Percentiles rank a stretch among this genome's conserved stretches.
These are phyloP conservation scores for Macrophomina tecta DNA, from an alignment of 2,329 filamentous ascomycete species.

Conservation along the genomic window DNA sequence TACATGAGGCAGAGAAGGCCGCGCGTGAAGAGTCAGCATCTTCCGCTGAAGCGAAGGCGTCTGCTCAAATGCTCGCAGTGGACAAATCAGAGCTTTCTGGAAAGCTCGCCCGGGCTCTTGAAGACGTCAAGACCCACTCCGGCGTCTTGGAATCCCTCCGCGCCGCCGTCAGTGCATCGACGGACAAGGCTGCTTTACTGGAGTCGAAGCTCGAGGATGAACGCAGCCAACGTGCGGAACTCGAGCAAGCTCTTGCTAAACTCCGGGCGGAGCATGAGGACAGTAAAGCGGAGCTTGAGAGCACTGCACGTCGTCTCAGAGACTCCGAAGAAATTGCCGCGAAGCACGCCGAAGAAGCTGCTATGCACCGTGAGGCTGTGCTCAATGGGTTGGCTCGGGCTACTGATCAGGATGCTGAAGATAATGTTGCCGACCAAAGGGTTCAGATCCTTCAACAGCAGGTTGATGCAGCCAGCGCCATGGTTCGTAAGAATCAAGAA, in stretches of 20 bases:
- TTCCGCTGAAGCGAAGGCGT: slow-evolving; percentile 76
- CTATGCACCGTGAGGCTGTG: slow-evolving; percentile 82
- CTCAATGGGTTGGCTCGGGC: slow-evolving; percentile 78
- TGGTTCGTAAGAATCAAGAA: slow-evolving; percentile 87
- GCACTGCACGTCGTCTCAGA: slow-evolving; percentile 72
- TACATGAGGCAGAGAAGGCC: slow-evolving; percentile 79
- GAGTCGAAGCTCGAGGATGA: slow-evolving; percentile 87
- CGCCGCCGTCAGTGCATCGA: slow-evolving; percentile 78
- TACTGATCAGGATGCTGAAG: slow-evolving; percentile 42
- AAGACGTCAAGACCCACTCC: slow-evolving; percentile 72
- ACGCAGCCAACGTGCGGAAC: slow-evolving; percentile 72
- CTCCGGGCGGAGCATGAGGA: slow-evolving; percentile 85
- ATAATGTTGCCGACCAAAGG: slow-evolving; percentile 66
- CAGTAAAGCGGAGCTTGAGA: slow-evolving; percentile 76
- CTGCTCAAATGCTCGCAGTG: slow-evolving; percentile 76
- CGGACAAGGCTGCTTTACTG: slow-evolving; percentile 75
- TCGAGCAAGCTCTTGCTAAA: slow-evolving; percentile 77
- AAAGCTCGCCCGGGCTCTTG: slow-evolving; percentile 70
- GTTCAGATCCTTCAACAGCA: slow-evolving; percentile 78
- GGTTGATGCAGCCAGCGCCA: slow-evolving; percentile 74
- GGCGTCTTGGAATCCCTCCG: slow-evolving; percentile 76
- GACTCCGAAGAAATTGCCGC: slow-evolving; percentile 90
- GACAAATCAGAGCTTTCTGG: slow-evolving; percentile 80
- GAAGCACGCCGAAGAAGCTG: slow-evolving; percentile 84
- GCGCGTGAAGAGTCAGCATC: slow-evolving; percentile 82